Conservation (phyloP, 2,329 filamentous ascomycete genomes). For the Fonsecaea pugnacius region DNA sequence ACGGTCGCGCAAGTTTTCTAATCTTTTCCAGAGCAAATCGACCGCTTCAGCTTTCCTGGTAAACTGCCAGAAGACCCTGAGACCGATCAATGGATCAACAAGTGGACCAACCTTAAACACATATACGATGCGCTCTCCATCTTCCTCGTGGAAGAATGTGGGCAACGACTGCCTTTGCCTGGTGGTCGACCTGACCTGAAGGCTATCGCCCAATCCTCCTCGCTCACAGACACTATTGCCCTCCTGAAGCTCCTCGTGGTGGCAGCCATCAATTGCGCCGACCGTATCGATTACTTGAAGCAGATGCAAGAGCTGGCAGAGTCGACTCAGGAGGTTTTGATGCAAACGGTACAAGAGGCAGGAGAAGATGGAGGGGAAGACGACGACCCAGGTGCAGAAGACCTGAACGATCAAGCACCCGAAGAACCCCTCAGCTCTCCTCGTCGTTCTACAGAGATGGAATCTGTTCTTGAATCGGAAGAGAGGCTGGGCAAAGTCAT, state of each 20-base stretch:
- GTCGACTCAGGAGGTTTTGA: constrained; percentile 51
- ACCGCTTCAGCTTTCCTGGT: constrained; percentile 53
- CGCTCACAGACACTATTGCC: constrained; percentile 54
- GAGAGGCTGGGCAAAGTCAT: constrained; percentile 54
- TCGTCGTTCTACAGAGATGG: constrained; percentile 38
- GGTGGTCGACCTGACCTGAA: constrained; percentile 53
- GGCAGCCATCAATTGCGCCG: constrained; percentile 64
- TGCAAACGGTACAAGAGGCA: constrained; percentile 54
- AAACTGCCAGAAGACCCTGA: constrained; percentile 51
- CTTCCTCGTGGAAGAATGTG: constrained; percentile 53
- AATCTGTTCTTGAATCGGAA: constrained; percentile 54
- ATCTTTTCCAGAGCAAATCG: constrained; percentile 50
- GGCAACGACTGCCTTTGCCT: constrained; percentile 48
- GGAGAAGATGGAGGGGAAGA: constrained; percentile 42
- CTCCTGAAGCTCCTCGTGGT: constrained; percentile 67
- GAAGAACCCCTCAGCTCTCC: constrained; percentile 24
- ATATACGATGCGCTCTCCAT: constrained; percentile 52
- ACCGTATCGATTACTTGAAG: constrained; percentile 59
- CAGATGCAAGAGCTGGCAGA: constrained; percentile 51
- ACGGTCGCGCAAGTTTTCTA: constrained; percentile 14
- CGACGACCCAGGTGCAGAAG: constrained; percentile 35
- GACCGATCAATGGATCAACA: constrained; percentile 53
- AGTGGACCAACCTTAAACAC: constrained; percentile 56
- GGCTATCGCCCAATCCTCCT: constrained; percentile 51
- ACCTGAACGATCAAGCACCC: constrained; percentile 4